Conservation (phyloP, 1,284 basidiomycete species). For the Apiotrichum montevideense region DNA sequence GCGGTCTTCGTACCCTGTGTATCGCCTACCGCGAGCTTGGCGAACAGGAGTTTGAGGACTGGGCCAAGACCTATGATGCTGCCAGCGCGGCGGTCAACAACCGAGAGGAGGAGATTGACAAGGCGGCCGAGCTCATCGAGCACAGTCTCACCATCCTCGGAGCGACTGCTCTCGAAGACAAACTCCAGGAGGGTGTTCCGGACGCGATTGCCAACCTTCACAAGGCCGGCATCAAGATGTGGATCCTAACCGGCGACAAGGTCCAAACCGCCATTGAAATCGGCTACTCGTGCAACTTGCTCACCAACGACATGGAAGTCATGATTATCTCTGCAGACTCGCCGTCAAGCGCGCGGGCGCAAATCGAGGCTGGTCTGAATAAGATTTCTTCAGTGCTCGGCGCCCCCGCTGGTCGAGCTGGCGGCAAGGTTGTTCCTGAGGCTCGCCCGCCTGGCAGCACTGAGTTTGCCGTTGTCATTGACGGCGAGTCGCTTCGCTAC, state of each 20-base stretch:
- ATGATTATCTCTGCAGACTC: slow-evolving; percentile 92
- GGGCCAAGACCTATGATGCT: slow-evolving; percentile 75
- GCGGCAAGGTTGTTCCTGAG: not conserved
- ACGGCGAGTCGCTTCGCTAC: slow-evolving; percentile 84
- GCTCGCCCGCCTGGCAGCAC: slow-evolving; percentile 37
- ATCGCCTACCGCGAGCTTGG: slow-evolving; percentile 72
- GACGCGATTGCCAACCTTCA: slow-evolving; percentile 91
- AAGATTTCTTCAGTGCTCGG: slow-evolving; percentile 78
- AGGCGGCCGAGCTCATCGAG: slow-evolving; percentile 77
- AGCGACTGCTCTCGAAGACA: slow-evolving; percentile 93
- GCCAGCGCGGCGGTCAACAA: slow-evolving; percentile 69
- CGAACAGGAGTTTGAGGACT: slow-evolving; percentile 77
- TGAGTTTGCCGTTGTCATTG: slow-evolving; percentile 85
- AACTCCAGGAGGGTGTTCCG: slow-evolving; percentile 92
- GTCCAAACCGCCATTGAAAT: slow-evolving; percentile 97
- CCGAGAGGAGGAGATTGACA: slow-evolving; percentile 84
- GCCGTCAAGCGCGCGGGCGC: slow-evolving; percentile 65
- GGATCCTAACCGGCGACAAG: slow-evolving; percentile 77
- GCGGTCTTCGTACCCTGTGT: slow-evolving; percentile 83
- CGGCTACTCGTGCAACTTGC: slow-evolving; percentile 82
- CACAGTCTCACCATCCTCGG: slow-evolving; percentile 76
- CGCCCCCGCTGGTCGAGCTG: slow-evolving; percentile 23
- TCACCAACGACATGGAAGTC: slow-evolving; percentile 81
- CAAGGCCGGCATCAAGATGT: slow-evolving; percentile 90
- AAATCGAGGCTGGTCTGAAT: slow-evolving; percentile 89